These are phyloP conservation scores for Boletus pseudo-olivaceus DNA, from an alignment of 768 basidiomycete genomes.

Conservation along the genomic window DNA sequence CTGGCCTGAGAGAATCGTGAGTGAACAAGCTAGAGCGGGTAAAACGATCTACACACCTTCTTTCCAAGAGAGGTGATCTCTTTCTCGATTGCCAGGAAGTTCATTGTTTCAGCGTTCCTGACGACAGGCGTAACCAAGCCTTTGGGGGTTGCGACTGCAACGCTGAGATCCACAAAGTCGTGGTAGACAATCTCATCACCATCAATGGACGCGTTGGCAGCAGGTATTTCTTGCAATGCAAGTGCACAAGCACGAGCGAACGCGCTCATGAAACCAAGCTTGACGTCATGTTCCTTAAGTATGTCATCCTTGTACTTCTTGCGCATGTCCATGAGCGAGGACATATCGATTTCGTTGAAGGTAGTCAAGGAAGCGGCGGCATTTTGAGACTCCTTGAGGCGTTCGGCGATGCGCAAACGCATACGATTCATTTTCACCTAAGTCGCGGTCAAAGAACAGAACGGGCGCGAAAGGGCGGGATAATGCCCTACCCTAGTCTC, in stretches of 20 bases:
- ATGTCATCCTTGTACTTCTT: constrained; percentile 90
- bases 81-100: constrained; percentile 87
- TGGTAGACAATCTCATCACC: constrained; percentile 91
- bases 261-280: constrained; percentile 97
- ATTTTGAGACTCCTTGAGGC: constrained; percentile 97
- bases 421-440: constrained; percentile 99
- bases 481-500: constrained; percentile 73
- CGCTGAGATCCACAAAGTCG: constrained; percentile 90
- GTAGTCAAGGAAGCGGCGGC: constrained; percentile 95
- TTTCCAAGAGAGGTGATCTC: constrained; percentile 89
- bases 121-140: constrained; percentile 96
- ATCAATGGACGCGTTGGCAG: constrained; percentile 92
- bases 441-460: not conserved
- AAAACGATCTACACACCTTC: constrained; percentile 50
- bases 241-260: constrained; percentile 86
- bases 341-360: constrained; percentile 99
- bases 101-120: constrained; percentile 83
- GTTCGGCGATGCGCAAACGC: constrained; percentile 95
- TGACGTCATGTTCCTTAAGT: constrained; percentile 89
- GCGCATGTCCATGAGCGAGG: constrained; percentile 88
- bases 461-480: not conserved
- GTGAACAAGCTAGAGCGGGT: constrained; percentile 2
- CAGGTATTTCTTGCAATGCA: constrained; percentile 87
- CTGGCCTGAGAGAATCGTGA: constrained; percentile 51
- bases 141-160: constrained; percentile 97